Base-by-base conservation (phyloP, 108 stramenopile species). In the Skeletonema tropicum region DNA sequence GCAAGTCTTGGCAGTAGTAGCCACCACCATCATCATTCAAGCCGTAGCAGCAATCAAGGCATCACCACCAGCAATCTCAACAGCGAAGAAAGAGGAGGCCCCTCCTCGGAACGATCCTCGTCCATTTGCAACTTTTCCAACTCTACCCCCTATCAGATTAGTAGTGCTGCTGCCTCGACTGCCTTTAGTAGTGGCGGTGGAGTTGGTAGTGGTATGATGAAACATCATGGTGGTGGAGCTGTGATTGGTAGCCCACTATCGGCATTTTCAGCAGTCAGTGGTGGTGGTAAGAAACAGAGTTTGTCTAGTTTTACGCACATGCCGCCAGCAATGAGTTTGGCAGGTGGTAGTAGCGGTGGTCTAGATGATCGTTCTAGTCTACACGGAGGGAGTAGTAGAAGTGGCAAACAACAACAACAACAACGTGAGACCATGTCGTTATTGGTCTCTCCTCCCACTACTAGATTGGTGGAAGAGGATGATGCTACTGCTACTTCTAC, bases 231-330 rank as follows among this genome's bases (percentile, higher is more conserved):
- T 29, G 1, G 3, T 32, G 29, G 13, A 0, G 32, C 29, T 3
- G 59, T 60, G 59, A 60, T 60, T 59, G 57, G 68, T 39, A 70
- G 68, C 60, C 68, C 57, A 12, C 55, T 58, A 3, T 70, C 55
- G 58, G 68, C 68, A 31, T 70, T 70, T 59, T 70, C 68, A 35
- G 41, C 68, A 23, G 68, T 70, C 33, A 19, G 55, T 23, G 38
- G 45, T 19, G 48, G 48, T 21, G 3, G 48, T 7, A 29, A 29
- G 26, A 29, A 29, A 2, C 1, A 29, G 26, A 29, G 26, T 29
- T 29, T 29, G 26, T 29, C n/a, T n/a, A n/a, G n/a, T n/a, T n/a
- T n/a, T n/a, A n/a, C n/a, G n/a, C n/a, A n/a, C n/a, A n/a, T n/a
- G n/a, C n/a, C n/a, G 26, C 26, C 26, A 29, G 1, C 26, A 29